These are phyloP conservation scores for Nelumbo lutea DNA, from an alignment of 164 flowering plant species.

Conservation along the genomic window DNA sequence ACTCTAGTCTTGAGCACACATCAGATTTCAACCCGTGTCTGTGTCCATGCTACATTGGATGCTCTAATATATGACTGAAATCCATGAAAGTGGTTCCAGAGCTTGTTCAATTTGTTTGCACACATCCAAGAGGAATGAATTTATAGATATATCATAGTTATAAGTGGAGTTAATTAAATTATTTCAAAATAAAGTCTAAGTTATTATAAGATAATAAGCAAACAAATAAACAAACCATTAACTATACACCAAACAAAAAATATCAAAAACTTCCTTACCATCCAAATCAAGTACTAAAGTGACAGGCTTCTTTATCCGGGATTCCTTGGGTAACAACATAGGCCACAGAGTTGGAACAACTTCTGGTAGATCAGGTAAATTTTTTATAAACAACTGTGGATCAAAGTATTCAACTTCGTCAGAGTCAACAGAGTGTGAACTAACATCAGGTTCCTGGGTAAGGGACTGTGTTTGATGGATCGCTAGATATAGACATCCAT, in stretches of 20 bases:
- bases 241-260: too few species aligned
- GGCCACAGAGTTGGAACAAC: constrained; percentile 40
- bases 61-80: neutral
- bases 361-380: constrained; percentile 63
- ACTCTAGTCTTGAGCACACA: too few species aligned
- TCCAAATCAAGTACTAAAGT: constrained; percentile 98
- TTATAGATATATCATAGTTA: neutral
- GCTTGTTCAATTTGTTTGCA: neutral
- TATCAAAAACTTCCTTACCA: constrained; percentile 41
- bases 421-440: constrained; percentile 21
- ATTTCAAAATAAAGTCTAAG: too few species aligned
- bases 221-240: neutral
- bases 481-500: constrained; percentile 47
- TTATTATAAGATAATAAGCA: neutral
- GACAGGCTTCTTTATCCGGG: constrained; percentile 43
- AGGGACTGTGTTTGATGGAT: constrained; percentile 48
- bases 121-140: neutral
- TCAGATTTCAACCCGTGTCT: neutral
- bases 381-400: constrained; percentile 54
- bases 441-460: constrained; percentile 36
- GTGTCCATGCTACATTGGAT: neutral
- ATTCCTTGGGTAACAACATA: constrained; percentile 34
- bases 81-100: neutral
- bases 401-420: constrained; percentile 54
- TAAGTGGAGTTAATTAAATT: too few species aligned